Evolutionary conservation across 2,329 filamentous ascomycete species (phyloP), one percentile per base, ranked within the genome.

Genomic region (Zasmidium citrigriseum): DNA sequence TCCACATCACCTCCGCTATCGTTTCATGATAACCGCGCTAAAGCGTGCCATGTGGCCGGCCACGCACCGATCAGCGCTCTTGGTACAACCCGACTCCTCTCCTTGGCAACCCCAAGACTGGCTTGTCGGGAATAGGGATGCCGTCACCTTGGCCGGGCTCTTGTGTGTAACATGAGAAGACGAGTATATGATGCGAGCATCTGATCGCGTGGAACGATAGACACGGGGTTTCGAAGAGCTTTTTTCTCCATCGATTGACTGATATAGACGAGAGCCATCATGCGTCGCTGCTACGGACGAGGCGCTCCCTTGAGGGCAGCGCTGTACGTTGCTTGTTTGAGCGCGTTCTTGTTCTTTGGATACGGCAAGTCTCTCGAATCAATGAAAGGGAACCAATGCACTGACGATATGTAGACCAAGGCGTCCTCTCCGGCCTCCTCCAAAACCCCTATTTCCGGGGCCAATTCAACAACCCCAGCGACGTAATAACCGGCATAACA

Each of bases 401-500:
- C n/a, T n/a, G n/a, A n/a, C n/a, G n/a, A n/a, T n/a, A n/a, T n/a
- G n/a, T n/a, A 50, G 46, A 60, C 21, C 58, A 60, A 54, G 63
- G 65, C 12, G 65, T 67, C 11, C 45, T 67, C 3, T 56, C 57
- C 16, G 65, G 65, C 12, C 25, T 67, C 4, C 56, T 67, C 2
- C 56, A 66, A 24, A 66, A 67, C 46, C 64, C 64, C 10, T 53
- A 53, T 51, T 65, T 60, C 41, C 59, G 53, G 22, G 61, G 57
- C 5, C 63, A 64, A 21, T 65, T 65, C 55, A 55, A 61, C 27
- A 44, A 64, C n/a, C 63, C 63, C 10, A 61, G 49, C 45, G 52
- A 48, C 50, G 59, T 58, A 21, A 61, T 55, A n/a, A 60, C 55
- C 23, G 73, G 73, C 5, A 75, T 75, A 56, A 75, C 74, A 10